Evolutionary conservation across 208 protist species (phyloP).

Genomic region (Entamoeba invadens): DNA sequence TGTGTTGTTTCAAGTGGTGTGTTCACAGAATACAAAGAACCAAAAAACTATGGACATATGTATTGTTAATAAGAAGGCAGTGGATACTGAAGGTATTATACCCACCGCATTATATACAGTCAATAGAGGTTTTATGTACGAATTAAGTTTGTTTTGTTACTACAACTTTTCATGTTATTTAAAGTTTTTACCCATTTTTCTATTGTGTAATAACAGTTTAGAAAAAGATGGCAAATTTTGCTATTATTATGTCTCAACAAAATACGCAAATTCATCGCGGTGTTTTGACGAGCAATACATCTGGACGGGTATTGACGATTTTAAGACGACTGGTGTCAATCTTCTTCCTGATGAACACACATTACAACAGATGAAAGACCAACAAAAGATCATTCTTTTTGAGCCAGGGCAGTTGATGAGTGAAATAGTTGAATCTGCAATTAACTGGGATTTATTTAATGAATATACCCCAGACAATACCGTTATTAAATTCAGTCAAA

Average conservation of each 20-base stretch:
- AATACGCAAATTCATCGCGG: not conserved
- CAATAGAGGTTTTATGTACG: not conserved
- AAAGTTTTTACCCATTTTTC: no score
- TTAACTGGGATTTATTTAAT: not conserved
- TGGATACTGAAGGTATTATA: not conserved
- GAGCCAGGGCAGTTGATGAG: not conserved
- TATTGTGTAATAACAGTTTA: no score
- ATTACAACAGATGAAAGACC: not conserved
- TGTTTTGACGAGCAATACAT: not conserved
- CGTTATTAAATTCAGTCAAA: not conserved
- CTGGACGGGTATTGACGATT: not conserved
- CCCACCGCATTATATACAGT: not conserved
- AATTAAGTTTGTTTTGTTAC: no score
- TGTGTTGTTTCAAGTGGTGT: no score
- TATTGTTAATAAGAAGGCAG: not conserved
- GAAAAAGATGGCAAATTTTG: not conserved
- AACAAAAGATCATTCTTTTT: not conserved
- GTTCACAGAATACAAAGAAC: no score
- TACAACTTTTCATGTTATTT: no score
- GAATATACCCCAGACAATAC: not conserved
- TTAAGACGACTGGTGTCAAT: not conserved
- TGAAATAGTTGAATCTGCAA: not conserved
- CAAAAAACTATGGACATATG: not conserved
- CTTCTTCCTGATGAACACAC: not conserved
- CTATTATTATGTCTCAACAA: not conserved